phyloP scores from a whole-genome alignment of 2,329 filamentous ascomycete species.

The Colletotrichum magnum region DNA sequence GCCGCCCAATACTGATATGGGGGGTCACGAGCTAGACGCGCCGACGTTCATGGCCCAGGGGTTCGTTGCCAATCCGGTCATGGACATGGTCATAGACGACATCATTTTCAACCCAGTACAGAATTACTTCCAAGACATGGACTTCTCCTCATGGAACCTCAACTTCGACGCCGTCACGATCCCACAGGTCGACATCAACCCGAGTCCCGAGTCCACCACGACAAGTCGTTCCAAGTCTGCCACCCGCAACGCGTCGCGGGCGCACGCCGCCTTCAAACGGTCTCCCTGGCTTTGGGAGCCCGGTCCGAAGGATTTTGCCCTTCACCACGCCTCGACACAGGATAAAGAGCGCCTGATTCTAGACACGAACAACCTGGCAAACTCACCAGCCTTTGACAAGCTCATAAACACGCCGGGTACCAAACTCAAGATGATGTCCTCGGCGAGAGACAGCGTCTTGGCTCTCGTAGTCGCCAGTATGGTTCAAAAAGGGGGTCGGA shows the following conservation, averaged over 20 bases:
- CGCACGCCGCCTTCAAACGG: constrained; percentile 51
- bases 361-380: constrained; percentile 30
- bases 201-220: constrained; percentile 47
- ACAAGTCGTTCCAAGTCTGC: constrained; percentile 43
- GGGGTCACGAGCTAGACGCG: constrained; percentile 18
- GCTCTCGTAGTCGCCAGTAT: constrained; percentile 48
- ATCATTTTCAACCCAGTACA: constrained; percentile 47
- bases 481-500: constrained; percentile 44
- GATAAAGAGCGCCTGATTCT: constrained; percentile 34
- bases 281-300: constrained; percentile 54
- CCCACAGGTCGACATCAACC: constrained; percentile 46
- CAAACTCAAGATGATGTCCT: constrained; percentile 43
- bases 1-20: constrained; percentile 19
- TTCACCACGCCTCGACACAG: constrained; percentile 27
- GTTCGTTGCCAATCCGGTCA: constrained; percentile 25
- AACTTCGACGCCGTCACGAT: constrained; percentile 49
- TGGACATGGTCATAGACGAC: constrained; percentile 33
- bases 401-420: constrained; percentile 31
- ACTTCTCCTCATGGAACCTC: constrained; percentile 51
- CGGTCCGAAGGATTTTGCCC: constrained; percentile 45
- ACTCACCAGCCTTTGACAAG: constrained; percentile 34
- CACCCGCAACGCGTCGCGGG: constrained; percentile 45
- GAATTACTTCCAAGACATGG: constrained; percentile 49
- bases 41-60: constrained; percentile 27
- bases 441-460: constrained; percentile 48